These are phyloP conservation scores for Aegilops bicornis DNA, from an alignment of 176 grass and related monocot genomes.

Conservation along the genomic window DNA sequence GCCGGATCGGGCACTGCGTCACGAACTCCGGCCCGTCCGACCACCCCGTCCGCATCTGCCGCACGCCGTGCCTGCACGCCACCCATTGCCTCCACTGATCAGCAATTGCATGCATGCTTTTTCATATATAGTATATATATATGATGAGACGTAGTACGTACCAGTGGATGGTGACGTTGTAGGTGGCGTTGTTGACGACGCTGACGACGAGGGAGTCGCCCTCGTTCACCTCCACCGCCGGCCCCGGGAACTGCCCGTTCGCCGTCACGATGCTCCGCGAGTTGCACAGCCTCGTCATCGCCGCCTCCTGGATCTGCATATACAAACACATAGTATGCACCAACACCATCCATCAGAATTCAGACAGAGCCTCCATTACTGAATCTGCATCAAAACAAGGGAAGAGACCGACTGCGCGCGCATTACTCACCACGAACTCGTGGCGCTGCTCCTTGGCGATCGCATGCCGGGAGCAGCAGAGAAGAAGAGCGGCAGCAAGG, in stretches of 20 bases:
- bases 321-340: neutral
- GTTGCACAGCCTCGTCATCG: constrained; percentile 85
- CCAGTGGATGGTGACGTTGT: constrained; percentile 49
- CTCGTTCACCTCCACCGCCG: constrained; percentile 62
- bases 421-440: constrained; percentile 65
- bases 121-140: too few species aligned
- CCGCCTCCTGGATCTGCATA: constrained; percentile 56
- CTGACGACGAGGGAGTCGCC: constrained; percentile 61
- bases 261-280: constrained; percentile 50
- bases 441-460: constrained; percentile 59
- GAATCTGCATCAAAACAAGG: neutral
- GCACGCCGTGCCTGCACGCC: constrained; percentile 79
- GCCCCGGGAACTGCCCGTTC: constrained; percentile 87
- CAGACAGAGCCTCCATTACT: neutral
- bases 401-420: neutral
- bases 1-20: constrained; percentile 89
- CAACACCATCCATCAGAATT: neutral
- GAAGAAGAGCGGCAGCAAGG: constrained; percentile 18
- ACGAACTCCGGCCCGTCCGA: constrained; percentile 89
- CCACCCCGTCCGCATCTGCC: constrained; percentile 89
- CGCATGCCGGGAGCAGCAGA: neutral
- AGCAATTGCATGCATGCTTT: too few species aligned
- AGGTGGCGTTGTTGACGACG: constrained; percentile 55
- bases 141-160: neutral
- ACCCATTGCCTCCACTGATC: constrained; percentile 24